phyloP scores from a whole-genome alignment of 139 green algal genomes.

The Tetradesmus obliquus region DNA sequence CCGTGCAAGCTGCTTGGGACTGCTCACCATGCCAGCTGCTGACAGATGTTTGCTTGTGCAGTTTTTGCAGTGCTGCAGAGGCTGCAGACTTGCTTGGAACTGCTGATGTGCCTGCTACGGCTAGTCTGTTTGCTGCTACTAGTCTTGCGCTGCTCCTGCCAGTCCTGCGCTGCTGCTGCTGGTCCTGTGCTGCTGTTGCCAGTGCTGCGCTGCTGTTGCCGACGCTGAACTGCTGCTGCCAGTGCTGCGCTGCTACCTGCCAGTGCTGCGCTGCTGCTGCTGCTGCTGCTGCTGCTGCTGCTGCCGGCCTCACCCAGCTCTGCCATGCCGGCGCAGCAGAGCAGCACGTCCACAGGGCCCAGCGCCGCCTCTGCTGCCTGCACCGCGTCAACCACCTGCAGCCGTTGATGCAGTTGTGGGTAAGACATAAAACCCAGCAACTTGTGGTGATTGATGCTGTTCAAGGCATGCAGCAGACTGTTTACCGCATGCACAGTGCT shows the following conservation, averaged over 20 bases:
- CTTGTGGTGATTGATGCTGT: not conserved
- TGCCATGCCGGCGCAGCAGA: constrained; percentile 77
- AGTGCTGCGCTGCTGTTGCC: too few species aligned
- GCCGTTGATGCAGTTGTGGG: too few species aligned
- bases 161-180: not conserved
- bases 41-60: not conserved
- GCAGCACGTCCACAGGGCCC: constrained; percentile 76
- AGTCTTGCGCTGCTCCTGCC: not conserved
- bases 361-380: constrained; percentile 8
- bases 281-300: not conserved
- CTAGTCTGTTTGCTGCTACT: not conserved
- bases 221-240: not conserved
- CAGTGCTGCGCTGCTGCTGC: not conserved
- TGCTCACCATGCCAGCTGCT: not conserved
- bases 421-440: not conserved
- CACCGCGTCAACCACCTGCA: constrained; percentile 44
- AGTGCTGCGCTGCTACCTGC: not conserved
- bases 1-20: too few species aligned
- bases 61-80: not conserved
- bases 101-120: not conserved
- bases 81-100: not conserved
- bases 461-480: not conserved
- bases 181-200: too few species aligned
- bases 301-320: constrained; percentile 54
- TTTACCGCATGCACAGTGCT: not conserved